Percentiles rank a stretch among this genome's conserved stretches.
phyloP scores from a whole-genome alignment of 2,329 filamentous ascomycete genomes.

The Ambrosiella beaveri region DNA sequence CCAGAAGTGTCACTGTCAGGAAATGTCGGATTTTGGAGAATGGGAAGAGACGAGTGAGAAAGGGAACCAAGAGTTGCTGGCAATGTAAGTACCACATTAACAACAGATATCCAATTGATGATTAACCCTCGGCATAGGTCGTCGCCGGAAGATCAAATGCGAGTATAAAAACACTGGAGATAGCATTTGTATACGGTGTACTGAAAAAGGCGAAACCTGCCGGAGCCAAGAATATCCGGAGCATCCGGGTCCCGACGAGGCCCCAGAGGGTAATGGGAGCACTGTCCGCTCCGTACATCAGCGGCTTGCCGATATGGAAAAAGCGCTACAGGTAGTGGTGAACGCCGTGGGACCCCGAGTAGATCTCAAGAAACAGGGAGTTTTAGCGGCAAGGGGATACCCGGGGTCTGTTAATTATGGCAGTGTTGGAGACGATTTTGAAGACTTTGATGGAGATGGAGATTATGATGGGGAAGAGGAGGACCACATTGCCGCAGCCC shows the following conservation, averaged over 20 bases:
- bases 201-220: slow-evolving; percentile 26
- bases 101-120: background rate
- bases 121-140: slow-evolving; percentile 15
- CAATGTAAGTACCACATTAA: slow-evolving; percentile 30
- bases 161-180: slow-evolving; percentile 26
- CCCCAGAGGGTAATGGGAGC: slow-evolving; percentile 1
- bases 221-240: slow-evolving; percentile 31
- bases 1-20: background rate
- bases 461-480: background rate
- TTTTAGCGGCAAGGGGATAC: background rate
- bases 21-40: slow-evolving; percentile 5
- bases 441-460: background rate
- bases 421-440: slow-evolving; percentile 1
- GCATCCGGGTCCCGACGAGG: slow-evolving; percentile 13
- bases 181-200: slow-evolving; percentile 29
- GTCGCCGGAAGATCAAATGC: slow-evolving; percentile 36
- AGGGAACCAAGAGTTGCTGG: slow-evolving; percentile 42
- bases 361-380: background rate
- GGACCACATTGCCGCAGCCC: background rate
- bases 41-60: slow-evolving; percentile 23
- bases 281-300: slow-evolving; percentile 8
- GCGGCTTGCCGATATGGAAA: slow-evolving; percentile 11
- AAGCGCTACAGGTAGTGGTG: slow-evolving; percentile 6
- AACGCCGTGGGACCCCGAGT: slow-evolving; percentile 1
- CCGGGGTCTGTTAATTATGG: background rate